Conservation (phyloP, 768 basidiomycete species). For the Dacryopinax spathularia region DNA sequence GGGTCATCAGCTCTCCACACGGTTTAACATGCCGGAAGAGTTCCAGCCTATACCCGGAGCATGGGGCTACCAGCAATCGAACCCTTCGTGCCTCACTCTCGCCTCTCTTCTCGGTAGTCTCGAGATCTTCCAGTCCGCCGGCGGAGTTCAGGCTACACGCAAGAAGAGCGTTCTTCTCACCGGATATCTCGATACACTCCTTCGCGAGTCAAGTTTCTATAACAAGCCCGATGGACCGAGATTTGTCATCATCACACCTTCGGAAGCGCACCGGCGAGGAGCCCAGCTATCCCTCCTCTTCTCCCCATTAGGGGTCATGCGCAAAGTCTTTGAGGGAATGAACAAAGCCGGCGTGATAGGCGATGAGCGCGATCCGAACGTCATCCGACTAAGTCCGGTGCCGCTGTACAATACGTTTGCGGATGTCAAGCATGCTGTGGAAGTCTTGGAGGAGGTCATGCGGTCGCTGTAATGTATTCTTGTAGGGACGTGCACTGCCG, state of each 20-base stretch:
- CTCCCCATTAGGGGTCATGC: slow-evolving; percentile 58
- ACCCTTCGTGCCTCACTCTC: slow-evolving; percentile 69
- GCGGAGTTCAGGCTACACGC: slow-evolving; percentile 56
- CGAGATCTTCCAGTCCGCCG: slow-evolving; percentile 61
- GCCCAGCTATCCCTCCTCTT: slow-evolving; percentile 81
- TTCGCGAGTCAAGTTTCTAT: slow-evolving; percentile 51
- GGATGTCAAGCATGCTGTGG: slow-evolving; percentile 61
- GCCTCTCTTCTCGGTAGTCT: slow-evolving; percentile 75
- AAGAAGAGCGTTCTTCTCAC: slow-evolving; percentile 61
- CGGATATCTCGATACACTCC: slow-evolving; percentile 46
- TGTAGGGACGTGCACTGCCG: slow-evolving; percentile 2
- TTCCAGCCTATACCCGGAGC: slow-evolving; percentile 83
- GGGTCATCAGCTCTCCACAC: slow-evolving; percentile 78
- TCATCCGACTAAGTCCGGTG: slow-evolving; percentile 75
- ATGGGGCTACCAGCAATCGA: slow-evolving; percentile 91
- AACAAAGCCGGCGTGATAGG: slow-evolving; percentile 65
- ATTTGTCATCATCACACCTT: slow-evolving; percentile 91
- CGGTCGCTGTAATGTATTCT: slow-evolving; percentile 10
- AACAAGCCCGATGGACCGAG: slow-evolving; percentile 34
- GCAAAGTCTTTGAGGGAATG: slow-evolving; percentile 46
- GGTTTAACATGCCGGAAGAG: slow-evolving; percentile 75
- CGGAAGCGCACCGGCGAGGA: slow-evolving; percentile 50
- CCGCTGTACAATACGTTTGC: slow-evolving; percentile 74
- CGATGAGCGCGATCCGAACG: slow-evolving; percentile 82
- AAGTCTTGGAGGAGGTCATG: slow-evolving; percentile 41